Evolutionary conservation across 2,329 filamentous ascomycete genomes (phyloP), one percentile per base, ranked within the genome.

Genomic region (Colletotrichum tropicicola): DNA sequence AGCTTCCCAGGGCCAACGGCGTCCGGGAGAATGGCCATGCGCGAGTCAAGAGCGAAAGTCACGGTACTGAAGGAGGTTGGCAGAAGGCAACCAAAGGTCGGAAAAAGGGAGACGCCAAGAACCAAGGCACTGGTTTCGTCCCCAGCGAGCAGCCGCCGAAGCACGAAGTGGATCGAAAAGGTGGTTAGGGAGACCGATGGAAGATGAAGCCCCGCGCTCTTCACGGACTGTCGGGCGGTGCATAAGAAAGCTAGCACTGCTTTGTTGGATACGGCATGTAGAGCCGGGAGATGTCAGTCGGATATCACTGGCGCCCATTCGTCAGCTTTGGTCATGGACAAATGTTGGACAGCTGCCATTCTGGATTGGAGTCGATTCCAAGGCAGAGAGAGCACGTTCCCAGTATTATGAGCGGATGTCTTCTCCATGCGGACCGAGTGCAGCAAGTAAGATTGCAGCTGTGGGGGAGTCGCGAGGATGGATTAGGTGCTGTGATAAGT

Each of bases 101-200:
- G 67, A 87, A 85, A 73, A 87, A 85, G 74, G 79, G 76, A n/a
- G 82, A 85, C 13, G 71, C 76, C 59, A 89, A 87, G 72, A 80
- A 80, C 71, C 73, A 77, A 49, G 73, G 73, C 7, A 83, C 81
- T 60, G 77, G 75, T 4, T 73, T 73, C 21, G 71, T 51, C 6
- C 35, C 77, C 6, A 79, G 81, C 64, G 88, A 91, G 73, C 81
- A 83, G 72, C 78, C 78, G 19, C 88, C 88, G 3, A 87, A 83
- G 74, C 83, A 88, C 56, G 85, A 86, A 12, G 84, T 83, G 2
- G 88, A 90, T 65, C 84, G 88, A 63, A 90, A 90, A 70, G 88
- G 88, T 2, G 88, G 88, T 51, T 90, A 80, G 85, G 41, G 27
- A 30, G 8, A 32, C 12, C 21, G 21, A 28, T 12, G 17, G 7